phyloP scores from a whole-genome alignment of 495 filamentous ascomycete genomes.

The Penicillium canariense region DNA sequence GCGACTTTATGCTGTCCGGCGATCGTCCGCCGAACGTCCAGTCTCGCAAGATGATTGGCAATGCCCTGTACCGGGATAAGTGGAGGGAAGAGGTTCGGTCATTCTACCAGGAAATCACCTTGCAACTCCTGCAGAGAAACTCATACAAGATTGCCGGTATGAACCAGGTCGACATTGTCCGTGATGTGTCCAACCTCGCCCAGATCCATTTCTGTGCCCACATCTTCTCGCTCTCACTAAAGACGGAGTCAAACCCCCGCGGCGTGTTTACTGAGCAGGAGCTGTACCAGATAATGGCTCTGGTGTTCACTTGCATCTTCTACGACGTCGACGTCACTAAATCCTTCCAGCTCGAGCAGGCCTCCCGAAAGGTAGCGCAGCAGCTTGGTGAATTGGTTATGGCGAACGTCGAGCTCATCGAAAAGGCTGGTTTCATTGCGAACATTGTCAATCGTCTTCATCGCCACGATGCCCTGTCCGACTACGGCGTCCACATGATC shows the following conservation, averaged over 20 bases:
- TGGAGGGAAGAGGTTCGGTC: constrained; percentile 50
- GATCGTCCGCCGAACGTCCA: constrained; percentile 46
- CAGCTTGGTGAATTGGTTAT: constrained; percentile 61
- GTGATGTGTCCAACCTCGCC: constrained; percentile 60
- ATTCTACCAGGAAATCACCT: constrained; percentile 54
- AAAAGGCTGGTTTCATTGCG: constrained; percentile 48
- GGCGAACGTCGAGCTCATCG: constrained; percentile 59
- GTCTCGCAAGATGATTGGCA: constrained; percentile 47
- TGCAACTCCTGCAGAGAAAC: constrained; percentile 48
- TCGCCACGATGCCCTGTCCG: constrained; percentile 47
- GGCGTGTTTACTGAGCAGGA: constrained; percentile 58
- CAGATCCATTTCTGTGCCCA: constrained; percentile 59
- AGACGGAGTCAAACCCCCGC: constrained; percentile 56
- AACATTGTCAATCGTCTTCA: constrained; percentile 44
- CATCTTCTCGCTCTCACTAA: constrained; percentile 63
- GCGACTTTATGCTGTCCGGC: constrained; percentile 55
- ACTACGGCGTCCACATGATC: constrained; percentile 70
- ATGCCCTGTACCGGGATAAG: constrained; percentile 48
- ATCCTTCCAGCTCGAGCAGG: constrained; percentile 59
- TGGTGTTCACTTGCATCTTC: constrained; percentile 62
- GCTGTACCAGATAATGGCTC: constrained; percentile 56
- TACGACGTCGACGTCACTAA: constrained; percentile 63
- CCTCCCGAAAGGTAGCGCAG: constrained; percentile 51
- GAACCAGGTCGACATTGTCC: constrained; percentile 62
- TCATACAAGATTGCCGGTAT: constrained; percentile 50